Conservation (phyloP, 129 eudicot species). For the Ambrosia artemisiifolia region DNA sequence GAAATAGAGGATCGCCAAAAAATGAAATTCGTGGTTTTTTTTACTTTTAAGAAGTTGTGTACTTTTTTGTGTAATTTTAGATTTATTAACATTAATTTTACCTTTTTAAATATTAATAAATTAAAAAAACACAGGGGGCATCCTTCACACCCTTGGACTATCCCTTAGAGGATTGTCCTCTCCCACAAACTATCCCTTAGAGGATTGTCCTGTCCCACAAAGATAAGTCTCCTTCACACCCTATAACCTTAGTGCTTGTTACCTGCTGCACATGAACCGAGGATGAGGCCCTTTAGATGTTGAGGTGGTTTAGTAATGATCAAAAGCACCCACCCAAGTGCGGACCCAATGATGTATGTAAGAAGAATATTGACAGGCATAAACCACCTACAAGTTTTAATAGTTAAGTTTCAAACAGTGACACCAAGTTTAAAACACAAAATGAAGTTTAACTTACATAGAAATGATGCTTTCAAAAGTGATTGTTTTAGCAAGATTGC, state of each 20-base stretch:
- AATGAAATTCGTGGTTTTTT: too few relatives aligned
- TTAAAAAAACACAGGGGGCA: too few relatives aligned
- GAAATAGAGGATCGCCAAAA: too few relatives aligned
- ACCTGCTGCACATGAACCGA: conserved; percentile 72
- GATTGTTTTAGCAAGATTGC: conserved; percentile 40
- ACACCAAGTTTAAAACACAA: neutral
- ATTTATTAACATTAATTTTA: too few relatives aligned
- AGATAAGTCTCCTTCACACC: too few relatives aligned
- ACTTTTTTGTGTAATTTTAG: too few relatives aligned
- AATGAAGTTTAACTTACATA: conserved; percentile 24
- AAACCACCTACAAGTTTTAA: conserved; percentile 52
- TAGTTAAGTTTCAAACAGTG: neutral
- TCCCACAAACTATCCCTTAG: too few relatives aligned
- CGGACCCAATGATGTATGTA: conserved; percentile 54
- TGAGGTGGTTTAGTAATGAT: conserved; percentile 48
- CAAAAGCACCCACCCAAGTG: conserved; percentile 58
- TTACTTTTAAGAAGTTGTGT: too few relatives aligned
- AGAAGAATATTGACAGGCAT: conserved; percentile 58
- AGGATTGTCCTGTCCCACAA: too few relatives aligned
- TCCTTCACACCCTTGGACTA: too few relatives aligned
- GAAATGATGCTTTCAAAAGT: conserved; percentile 40
- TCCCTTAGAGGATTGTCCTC: too few relatives aligned
- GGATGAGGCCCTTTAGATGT: conserved; percentile 61
- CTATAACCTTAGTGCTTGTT: neutral
- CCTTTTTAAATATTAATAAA: too few relatives aligned